Conservation (phyloP, 768 basidiomycete genomes). For the Agaricus subrufescens region DNA sequence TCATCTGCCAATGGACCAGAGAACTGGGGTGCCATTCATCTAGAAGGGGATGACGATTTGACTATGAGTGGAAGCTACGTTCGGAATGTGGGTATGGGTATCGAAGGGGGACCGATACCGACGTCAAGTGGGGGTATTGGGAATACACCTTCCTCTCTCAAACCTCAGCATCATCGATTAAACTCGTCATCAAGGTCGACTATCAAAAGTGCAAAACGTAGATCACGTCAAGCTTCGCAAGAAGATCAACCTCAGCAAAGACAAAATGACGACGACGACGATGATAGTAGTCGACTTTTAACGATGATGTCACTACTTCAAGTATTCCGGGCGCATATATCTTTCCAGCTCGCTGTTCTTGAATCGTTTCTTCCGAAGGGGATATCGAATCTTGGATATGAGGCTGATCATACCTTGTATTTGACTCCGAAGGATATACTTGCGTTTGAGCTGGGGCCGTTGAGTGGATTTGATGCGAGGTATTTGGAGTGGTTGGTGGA, state of each 20-base stretch:
- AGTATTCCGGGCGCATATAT: constrained; percentile 63
- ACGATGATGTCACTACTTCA: constrained; percentile 57
- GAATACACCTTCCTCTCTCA: neutral
- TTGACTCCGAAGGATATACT: constrained; percentile 61
- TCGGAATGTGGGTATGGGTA: constrained; percentile 62
- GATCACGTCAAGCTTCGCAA: constrained; percentile 27
- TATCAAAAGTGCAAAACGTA: constrained; percentile 38
- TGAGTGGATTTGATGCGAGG: constrained; percentile 65
- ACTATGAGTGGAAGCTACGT: constrained; percentile 37
- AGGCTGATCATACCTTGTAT: constrained; percentile 17
- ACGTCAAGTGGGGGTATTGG: constrained; percentile 17
- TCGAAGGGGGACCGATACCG: constrained; percentile 56
- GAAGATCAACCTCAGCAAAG: constrained; percentile 13
- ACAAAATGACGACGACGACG: neutral
- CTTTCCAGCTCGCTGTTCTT: constrained; percentile 50
- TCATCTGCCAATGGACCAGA: constrained; percentile 41
- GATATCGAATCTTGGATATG: constrained; percentile 1
- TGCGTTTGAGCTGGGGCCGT: constrained; percentile 67
- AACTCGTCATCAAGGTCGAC: constrained; percentile 29
- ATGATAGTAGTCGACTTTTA: constrained; percentile 29
- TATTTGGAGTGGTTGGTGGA: constrained; percentile 76
- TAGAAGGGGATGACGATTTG: constrained; percentile 68
- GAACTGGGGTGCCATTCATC: constrained; percentile 52
- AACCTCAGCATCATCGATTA: constrained; percentile 5
- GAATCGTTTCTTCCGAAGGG: constrained; percentile 27